phyloP scores from a whole-genome alignment of 306 rosid genomes.

The Medicago arabica region DNA sequence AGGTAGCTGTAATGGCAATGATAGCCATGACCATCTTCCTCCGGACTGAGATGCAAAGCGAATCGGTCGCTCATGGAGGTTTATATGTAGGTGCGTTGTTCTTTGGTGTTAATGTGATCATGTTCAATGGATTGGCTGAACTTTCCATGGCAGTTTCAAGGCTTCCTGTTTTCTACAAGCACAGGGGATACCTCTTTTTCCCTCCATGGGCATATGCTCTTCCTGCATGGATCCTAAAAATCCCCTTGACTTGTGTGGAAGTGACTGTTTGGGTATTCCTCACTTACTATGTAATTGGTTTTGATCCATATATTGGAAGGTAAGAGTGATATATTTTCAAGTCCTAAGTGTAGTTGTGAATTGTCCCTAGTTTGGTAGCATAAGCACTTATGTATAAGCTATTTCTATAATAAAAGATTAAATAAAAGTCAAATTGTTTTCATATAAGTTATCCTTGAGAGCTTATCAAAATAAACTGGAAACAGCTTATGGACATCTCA shows the following conservation, averaged over 20 bases:
- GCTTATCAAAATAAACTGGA: too few species aligned
- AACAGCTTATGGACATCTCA: too few species aligned
- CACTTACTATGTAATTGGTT: slow-evolving; percentile 70
- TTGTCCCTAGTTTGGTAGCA: not conserved
- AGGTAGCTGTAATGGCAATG: slow-evolving; percentile 52
- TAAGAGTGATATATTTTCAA: slow-evolving; percentile 12
- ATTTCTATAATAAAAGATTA: too few species aligned
- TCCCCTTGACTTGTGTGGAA: slow-evolving; percentile 57
- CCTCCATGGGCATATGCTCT: slow-evolving; percentile 68
- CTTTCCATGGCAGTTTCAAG: slow-evolving; percentile 55
- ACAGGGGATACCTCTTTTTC: slow-evolving; percentile 57
- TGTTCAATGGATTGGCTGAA: slow-evolving; percentile 68
- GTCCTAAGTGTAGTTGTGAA: too few species aligned
- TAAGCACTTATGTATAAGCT: not conserved
- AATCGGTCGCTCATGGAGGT: slow-evolving; percentile 55
- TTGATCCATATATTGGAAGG: slow-evolving; percentile 65
- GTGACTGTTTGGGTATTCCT: slow-evolving; percentile 60
- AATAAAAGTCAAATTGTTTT: too few species aligned
- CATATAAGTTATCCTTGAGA: too few species aligned
- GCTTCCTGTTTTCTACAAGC: slow-evolving; percentile 71
- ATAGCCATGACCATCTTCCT: slow-evolving; percentile 62
- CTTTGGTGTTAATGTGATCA: slow-evolving; percentile 44
- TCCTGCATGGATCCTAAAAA: slow-evolving; percentile 64
- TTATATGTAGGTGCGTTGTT: slow-evolving; percentile 61
- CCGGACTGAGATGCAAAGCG: slow-evolving; percentile 60